A percentile compares a stretch with the other conserved stretches of the same genome.
Evolutionary conservation across 1,284 basidiomycete genomes (phyloP).

Genomic region (Sphaerobolus stellatus): DNA sequence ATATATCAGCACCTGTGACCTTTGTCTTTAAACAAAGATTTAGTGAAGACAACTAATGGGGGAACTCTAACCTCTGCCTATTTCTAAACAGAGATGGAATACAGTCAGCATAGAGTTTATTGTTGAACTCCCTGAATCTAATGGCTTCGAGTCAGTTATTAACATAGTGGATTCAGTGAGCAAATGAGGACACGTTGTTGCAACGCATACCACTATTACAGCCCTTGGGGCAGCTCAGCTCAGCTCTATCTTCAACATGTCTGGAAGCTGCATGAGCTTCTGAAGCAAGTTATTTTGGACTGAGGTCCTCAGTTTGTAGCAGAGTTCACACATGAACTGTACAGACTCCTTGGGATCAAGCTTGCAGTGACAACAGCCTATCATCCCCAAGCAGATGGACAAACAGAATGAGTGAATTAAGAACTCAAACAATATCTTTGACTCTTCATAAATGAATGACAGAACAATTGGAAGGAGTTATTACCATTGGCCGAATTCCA

Average conservation of each 20-base stretch:
- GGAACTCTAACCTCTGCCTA: slow-evolving; percentile 26
- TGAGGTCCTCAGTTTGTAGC: slow-evolving; percentile 36
- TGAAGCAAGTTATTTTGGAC: slow-evolving; percentile 34
- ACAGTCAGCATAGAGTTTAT: slow-evolving; percentile 39
- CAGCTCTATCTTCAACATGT: slow-evolving; percentile 26
- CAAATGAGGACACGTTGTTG: slow-evolving; percentile 31
- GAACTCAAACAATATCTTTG: slow-evolving; percentile 34
- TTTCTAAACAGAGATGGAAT: slow-evolving; percentile 30
- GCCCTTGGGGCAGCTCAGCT: slow-evolving; percentile 28
- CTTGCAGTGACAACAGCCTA: slow-evolving; percentile 31
- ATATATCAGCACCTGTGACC: slow-evolving; percentile 2
- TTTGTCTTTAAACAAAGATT: slow-evolving; percentile 24
- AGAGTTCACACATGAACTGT: slow-evolving; percentile 29
- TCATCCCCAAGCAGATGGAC: slow-evolving; percentile 35
- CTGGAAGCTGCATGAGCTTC: slow-evolving; percentile 34
- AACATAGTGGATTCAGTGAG: slow-evolving; percentile 19
- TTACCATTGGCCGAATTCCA: neutral
- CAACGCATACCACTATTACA: slow-evolving; percentile 27
- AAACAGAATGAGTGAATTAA: slow-evolving; percentile 37
- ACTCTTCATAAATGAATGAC: slow-evolving; percentile 25
- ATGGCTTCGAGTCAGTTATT: slow-evolving; percentile 38
- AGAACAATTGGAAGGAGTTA: neutral
- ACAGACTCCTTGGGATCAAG: slow-evolving; percentile 20
- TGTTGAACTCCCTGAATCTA: slow-evolving; percentile 30
- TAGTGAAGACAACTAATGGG: slow-evolving; percentile 20